Conservation (phyloP, 352 stramenopile species). For the Phytopythium kandeliae region DNA sequence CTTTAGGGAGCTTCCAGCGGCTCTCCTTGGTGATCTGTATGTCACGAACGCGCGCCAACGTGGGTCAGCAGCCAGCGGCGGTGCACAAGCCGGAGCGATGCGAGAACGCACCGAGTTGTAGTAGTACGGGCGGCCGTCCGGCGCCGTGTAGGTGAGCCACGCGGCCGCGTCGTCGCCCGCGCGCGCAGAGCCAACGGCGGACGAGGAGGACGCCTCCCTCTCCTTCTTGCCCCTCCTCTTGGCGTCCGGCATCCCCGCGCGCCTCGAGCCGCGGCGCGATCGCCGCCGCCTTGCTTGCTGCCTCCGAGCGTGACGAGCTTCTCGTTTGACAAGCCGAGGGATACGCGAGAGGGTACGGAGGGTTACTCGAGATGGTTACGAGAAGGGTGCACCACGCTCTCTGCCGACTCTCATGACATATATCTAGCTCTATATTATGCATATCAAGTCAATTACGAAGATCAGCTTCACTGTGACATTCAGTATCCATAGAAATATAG, state of each 20-base stretch:
- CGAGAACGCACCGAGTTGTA: constrained; percentile 35
- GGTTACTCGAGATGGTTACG: no score
- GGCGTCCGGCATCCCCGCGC: neutral
- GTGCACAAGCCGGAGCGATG: neutral
- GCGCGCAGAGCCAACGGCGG: neutral
- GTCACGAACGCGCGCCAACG: neutral
- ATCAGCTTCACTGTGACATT: no score
- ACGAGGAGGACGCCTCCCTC: neutral
- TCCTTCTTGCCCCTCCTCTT: neutral
- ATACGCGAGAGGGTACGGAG: no score
- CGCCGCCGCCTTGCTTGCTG: no score
- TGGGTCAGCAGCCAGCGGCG: neutral
- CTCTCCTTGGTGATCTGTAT: constrained; percentile 48
- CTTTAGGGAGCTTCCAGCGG: constrained; percentile 45
- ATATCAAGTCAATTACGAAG: no score
- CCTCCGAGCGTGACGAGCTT: no score
- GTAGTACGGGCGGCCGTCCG: constrained; percentile 55
- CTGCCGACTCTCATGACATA: no score
- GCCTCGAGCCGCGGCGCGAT: no score
- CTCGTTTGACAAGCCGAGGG: no score
- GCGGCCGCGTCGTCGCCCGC: constrained; percentile 10
- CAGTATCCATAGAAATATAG: no score
- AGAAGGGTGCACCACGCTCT: no score
- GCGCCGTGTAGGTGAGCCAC: constrained; percentile 54
- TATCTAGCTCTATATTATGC: no score